Conservation (phyloP, 1,284 basidiomycete species). For the Leccinum colubrinum region DNA sequence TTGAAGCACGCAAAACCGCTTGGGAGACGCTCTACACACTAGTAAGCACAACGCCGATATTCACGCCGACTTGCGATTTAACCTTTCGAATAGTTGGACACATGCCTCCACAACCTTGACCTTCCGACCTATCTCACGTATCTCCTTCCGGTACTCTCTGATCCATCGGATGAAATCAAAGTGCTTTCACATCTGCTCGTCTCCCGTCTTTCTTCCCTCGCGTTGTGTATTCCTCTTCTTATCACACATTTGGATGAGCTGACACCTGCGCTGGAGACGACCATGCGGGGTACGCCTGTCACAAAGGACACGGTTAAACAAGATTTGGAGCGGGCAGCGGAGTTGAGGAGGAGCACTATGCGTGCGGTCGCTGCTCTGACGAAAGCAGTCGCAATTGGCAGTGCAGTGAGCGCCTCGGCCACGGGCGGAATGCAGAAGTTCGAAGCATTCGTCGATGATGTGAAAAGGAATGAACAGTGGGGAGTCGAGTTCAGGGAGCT, state of each 20-base stretch:
- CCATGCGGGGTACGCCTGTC: constrained; percentile 89
- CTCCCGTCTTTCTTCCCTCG: constrained; percentile 83
- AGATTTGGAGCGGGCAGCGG: constrained; percentile 91
- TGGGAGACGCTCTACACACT: constrained; percentile 98
- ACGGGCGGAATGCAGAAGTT: constrained; percentile 48
- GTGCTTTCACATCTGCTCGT: constrained; percentile 95
- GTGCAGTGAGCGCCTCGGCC: constrained; percentile 55
- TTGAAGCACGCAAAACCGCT: constrained; percentile 93
- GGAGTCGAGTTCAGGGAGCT: constrained; percentile 67
- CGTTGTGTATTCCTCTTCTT: constrained; percentile 34
- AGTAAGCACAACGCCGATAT: constrained; percentile 41
- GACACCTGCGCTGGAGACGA: constrained; percentile 77
- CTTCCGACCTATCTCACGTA: constrained; percentile 81
- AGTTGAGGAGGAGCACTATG: constrained; percentile 86
- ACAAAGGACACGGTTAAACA: constrained; percentile 97
- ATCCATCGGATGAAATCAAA: constrained; percentile 96
- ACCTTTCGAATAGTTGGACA: constrained; percentile 65
- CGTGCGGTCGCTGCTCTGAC: constrained; percentile 85
- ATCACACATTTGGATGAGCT: constrained; percentile 82
- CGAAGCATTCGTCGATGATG: constrained; percentile 71
- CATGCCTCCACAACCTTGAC: constrained; percentile 84
- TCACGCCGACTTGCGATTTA: constrained; percentile 10
- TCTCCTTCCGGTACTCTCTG: constrained; percentile 81
- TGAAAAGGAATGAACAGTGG: constrained; percentile 64
- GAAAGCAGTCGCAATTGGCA: constrained; percentile 55